phyloP scores from a whole-genome alignment of 306 rosid genomes.

The Ormosia semicastrata region DNA sequence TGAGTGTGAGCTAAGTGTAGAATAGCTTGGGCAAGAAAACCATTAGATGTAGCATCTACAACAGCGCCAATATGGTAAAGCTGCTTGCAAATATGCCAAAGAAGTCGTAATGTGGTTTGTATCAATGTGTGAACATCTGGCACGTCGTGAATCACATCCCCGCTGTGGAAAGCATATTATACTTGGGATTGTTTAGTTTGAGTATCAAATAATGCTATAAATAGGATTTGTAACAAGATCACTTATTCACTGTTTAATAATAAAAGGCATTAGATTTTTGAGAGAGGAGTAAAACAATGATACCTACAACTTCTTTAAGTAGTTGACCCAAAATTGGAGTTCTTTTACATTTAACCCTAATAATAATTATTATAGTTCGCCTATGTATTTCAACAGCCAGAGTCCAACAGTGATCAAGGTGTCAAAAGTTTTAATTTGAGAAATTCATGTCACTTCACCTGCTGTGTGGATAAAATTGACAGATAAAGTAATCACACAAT shows the following conservation, averaged over 20 bases:
- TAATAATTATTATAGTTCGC: neutral
- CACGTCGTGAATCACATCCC: neutral
- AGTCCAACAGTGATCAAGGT: neutral
- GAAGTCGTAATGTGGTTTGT: neutral
- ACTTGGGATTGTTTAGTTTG: neutral
- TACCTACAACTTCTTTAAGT: neutral
- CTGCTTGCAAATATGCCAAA: neutral
- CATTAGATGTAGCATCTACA: neutral
- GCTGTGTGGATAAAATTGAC: constrained; percentile 12
- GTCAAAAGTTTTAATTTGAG: neutral
- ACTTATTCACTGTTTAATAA: neutral
- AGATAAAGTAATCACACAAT: neutral
- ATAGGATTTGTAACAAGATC: neutral
- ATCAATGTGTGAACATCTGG: neutral
- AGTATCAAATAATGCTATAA: neutral
- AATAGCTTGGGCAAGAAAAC: neutral
- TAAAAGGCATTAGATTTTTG: neutral
- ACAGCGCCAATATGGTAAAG: neutral
- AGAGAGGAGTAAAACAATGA: too few species aligned
- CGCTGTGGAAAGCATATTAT: neutral
- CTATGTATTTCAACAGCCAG: neutral
- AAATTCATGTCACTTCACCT: neutral
- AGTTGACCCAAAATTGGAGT: neutral
- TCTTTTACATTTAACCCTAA: neutral
- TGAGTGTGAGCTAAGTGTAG: neutral